A percentile compares a stretch with the other conserved stretches of the same genome.
Evolutionary conservation across 2,329 filamentous ascomycete genomes (phyloP).

Genomic region (Anthostomella pinea): DNA sequence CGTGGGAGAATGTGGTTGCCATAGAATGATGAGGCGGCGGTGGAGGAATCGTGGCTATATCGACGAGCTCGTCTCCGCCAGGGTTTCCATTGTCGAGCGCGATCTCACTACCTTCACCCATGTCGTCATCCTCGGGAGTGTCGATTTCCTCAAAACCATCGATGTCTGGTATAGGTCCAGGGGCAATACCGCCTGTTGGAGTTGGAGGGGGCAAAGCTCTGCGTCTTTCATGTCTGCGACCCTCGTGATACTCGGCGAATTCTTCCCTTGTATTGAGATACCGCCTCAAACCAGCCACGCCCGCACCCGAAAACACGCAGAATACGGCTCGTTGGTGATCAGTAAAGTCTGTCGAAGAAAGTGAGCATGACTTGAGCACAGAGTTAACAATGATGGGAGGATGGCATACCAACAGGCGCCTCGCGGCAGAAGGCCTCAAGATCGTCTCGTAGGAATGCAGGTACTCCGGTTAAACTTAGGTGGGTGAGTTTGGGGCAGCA

Average conservation of each 20-base stretch:
- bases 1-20: slow-evolving; percentile 1
- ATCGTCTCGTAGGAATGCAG: slow-evolving; percentile 83
- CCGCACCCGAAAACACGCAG: slow-evolving; percentile 91
- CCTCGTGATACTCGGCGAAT: slow-evolving; percentile 40
- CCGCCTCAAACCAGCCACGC: slow-evolving; percentile 73
- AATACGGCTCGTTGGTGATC: slow-evolving; percentile 94
- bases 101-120: slow-evolving; percentile 34
- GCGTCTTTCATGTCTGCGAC: slow-evolving; percentile 15
- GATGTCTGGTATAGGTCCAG: slow-evolving; percentile 15
- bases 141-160: slow-evolving; percentile 31
- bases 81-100: slow-evolving; percentile 24
- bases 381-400: neutral
- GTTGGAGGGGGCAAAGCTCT: slow-evolving; percentile 4
- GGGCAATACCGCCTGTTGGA: slow-evolving; percentile 10
- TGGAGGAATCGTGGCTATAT: slow-evolving; percentile 18
- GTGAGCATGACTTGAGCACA: slow-evolving; percentile 23
- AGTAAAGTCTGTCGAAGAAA: slow-evolving; percentile 70
- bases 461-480: slow-evolving; percentile 88
- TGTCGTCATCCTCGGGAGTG: slow-evolving; percentile 33
- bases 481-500: slow-evolving; percentile 91
- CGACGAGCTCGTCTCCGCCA: slow-evolving; percentile 18
- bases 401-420: slow-evolving; percentile 65
- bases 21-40: slow-evolving; percentile 19
- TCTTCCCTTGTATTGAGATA: slow-evolving; percentile 64
- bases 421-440: slow-evolving; percentile 82